These are phyloP conservation scores for Forsythia viridissima DNA, from an alignment of 257 asterid genomes.

Conservation along the genomic window DNA sequence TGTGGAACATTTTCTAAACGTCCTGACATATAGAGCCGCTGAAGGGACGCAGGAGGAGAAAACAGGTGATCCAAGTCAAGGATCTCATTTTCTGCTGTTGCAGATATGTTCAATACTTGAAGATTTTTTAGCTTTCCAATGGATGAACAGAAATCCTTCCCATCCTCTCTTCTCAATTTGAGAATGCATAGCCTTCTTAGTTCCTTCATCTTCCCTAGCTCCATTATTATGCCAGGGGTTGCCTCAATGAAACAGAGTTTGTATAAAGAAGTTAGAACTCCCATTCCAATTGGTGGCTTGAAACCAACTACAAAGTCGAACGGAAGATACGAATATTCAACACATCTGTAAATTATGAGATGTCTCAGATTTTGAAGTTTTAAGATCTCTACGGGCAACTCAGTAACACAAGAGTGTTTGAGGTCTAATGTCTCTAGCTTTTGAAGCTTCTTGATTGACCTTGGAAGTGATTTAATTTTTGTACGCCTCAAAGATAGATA, in stretches of 20 bases:
- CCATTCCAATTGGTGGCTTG: slow-evolving; percentile 20
- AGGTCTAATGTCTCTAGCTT: slow-evolving; percentile 34
- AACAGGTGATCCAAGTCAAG: slow-evolving; percentile 16
- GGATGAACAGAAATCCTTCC: slow-evolving; percentile 13
- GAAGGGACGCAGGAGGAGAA: slow-evolving; percentile 22
- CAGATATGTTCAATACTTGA: neutral
- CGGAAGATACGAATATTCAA: neutral
- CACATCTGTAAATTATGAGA: slow-evolving; percentile 19
- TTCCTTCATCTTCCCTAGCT: slow-evolving; percentile 18
- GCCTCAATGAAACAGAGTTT: slow-evolving; percentile 24
- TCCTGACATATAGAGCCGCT: slow-evolving; percentile 23
- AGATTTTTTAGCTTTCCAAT: slow-evolving; percentile 23
- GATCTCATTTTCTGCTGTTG: slow-evolving; percentile 21
- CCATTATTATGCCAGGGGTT: slow-evolving; percentile 1
- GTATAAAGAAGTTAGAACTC: slow-evolving; percentile 21
- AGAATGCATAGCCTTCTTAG: slow-evolving; percentile 25
- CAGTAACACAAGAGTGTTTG: slow-evolving; percentile 22
- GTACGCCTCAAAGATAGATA: slow-evolving; percentile 28
- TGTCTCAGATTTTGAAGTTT: slow-evolving; percentile 26
- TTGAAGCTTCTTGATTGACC: slow-evolving; percentile 25
- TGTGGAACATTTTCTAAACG: slow-evolving; percentile 19
- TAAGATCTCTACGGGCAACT: slow-evolving; percentile 32
- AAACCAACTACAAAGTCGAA: slow-evolving; percentile 17
- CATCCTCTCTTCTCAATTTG: slow-evolving; percentile 24
- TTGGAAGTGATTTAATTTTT: slow-evolving; percentile 13